Evolutionary conservation across 768 basidiomycete species (phyloP).

Genomic region (Suillus cothurnatus): DNA sequence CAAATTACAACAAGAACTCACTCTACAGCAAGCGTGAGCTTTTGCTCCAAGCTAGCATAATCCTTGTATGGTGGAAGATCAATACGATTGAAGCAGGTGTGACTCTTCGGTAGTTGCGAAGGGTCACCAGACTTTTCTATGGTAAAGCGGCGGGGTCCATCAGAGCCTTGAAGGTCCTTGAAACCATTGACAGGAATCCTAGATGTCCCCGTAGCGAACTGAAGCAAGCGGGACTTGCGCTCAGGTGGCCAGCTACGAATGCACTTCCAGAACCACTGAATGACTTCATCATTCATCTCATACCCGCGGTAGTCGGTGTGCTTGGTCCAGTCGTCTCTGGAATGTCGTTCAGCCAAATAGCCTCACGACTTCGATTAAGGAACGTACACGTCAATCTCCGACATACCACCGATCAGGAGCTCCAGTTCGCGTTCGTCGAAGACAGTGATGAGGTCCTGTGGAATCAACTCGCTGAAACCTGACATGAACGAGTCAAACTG

Average conservation of each 20-base stretch:
- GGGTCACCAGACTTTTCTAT: slow-evolving; percentile 99
- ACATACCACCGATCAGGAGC: slow-evolving; percentile 98
- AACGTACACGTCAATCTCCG: slow-evolving; percentile 96
- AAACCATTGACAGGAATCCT: slow-evolving; percentile 98
- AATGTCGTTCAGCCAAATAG: background rate
- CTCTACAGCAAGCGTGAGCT: slow-evolving; percentile 94
- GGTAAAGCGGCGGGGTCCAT: slow-evolving; percentile 95
- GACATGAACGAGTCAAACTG: slow-evolving; percentile 99
- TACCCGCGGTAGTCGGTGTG: slow-evolving; percentile 99
- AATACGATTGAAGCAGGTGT: slow-evolving; percentile 95
- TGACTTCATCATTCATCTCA: slow-evolving; percentile 92
- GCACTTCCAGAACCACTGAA: slow-evolving; percentile 99
- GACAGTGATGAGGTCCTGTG: slow-evolving; percentile 96
- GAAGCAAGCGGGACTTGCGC: slow-evolving; percentile 92
- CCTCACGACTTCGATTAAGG: background rate
- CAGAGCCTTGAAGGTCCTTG: slow-evolving; percentile 97
- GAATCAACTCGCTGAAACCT: slow-evolving; percentile 99
- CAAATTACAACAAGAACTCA: slow-evolving; percentile 44
- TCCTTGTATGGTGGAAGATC: slow-evolving; percentile 98
- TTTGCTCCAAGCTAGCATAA: slow-evolving; percentile 92
- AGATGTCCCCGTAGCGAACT: slow-evolving; percentile 97
- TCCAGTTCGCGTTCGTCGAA: slow-evolving; percentile 99
- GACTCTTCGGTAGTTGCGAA: slow-evolving; percentile 94
- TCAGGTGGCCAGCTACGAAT: slow-evolving; percentile 98
- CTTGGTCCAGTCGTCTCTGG: slow-evolving; percentile 96